Percentiles rank a stretch among this genome's conserved stretches.
phyloP scores from a whole-genome alignment of 352 stramenopile species.

The Blastocystis sp. region DNA sequence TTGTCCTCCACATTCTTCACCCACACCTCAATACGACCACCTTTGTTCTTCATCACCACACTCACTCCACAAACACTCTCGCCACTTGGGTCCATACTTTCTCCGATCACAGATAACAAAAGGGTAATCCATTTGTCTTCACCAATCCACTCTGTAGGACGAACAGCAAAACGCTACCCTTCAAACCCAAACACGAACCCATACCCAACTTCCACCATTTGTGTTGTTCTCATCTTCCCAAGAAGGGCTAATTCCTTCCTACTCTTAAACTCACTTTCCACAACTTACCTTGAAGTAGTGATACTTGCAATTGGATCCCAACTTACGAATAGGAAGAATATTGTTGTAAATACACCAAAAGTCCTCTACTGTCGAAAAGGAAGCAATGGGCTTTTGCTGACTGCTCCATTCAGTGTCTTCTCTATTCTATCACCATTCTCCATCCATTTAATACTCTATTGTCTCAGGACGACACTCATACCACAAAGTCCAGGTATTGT shows the following conservation, averaged over 20 bases:
- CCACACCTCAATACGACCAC: neutral
- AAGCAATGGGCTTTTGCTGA: neutral
- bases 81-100: neutral
- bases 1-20: neutral
- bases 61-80: neutral
- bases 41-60: neutral
- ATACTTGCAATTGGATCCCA: neutral
- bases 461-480: neutral
- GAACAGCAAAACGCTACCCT: neutral
- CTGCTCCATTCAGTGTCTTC: neutral
- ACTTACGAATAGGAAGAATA: neutral
- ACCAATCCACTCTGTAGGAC: neutral
- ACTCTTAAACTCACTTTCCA: neutral
- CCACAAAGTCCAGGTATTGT: neutral
- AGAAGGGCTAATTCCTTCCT: neutral
- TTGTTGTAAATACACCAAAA: slow-evolving; percentile 1
- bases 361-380: slow-evolving; percentile 5
- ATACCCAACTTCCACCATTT: slow-evolving; percentile 8
- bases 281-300: slow-evolving; percentile 14
- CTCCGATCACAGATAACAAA: neutral
- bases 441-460: neutral
- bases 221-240: slow-evolving; percentile 27
- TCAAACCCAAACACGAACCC: neutral
- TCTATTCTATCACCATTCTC: neutral
- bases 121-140: neutral